These are phyloP conservation scores for Globisporangium cylindrosporum DNA, from an alignment of 352 stramenopile species.

Conservation along the genomic window DNA sequence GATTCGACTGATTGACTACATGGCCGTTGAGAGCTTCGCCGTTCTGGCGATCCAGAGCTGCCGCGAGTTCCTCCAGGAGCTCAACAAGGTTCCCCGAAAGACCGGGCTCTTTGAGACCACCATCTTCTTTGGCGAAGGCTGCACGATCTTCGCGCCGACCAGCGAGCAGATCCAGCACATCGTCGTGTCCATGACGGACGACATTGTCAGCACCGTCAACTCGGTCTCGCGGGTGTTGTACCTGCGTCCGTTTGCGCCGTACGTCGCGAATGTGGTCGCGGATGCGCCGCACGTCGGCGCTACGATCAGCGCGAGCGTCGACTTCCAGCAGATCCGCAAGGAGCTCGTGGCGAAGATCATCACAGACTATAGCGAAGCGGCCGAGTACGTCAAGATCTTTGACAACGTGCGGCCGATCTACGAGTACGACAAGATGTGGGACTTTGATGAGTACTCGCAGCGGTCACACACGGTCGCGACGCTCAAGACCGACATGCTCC, in stretches of 20 bases:
- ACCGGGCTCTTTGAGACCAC: slow-evolving; percentile 94
- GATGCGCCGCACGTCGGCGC: slow-evolving; percentile 76
- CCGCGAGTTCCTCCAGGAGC: slow-evolving; percentile 82
- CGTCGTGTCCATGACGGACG: slow-evolving; percentile 84
- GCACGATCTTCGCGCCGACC: slow-evolving; percentile 84
- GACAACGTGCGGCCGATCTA: slow-evolving; percentile 91
- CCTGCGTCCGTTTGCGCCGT: slow-evolving; percentile 80
- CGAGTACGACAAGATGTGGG: slow-evolving; percentile 89
- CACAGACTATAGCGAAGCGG: slow-evolving; percentile 82
- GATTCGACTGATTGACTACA: slow-evolving; percentile 92
- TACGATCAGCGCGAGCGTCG: slow-evolving; percentile 63
- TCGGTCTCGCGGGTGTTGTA: slow-evolving; percentile 89
- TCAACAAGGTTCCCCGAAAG: slow-evolving; percentile 85
- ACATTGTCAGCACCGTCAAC: slow-evolving; percentile 88
- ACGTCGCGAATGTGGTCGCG: slow-evolving; percentile 59
- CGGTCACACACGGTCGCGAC: slow-evolving; percentile 82
- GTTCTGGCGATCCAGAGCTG: slow-evolving; percentile 81
- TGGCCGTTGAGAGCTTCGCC: slow-evolving; percentile 90
- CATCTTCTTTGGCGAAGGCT: slow-evolving; percentile 84
- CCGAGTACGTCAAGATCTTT: slow-evolving; percentile 92
- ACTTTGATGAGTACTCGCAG: slow-evolving; percentile 86
- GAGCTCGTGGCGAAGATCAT: slow-evolving; percentile 84
- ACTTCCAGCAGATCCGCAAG: slow-evolving; percentile 75
- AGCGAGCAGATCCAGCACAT: slow-evolving; percentile 89
- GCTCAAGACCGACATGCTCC: slow-evolving; percentile 88